Base-by-base conservation (phyloP, 768 basidiomycete genomes). In the Tricholoma terreum region DNA sequence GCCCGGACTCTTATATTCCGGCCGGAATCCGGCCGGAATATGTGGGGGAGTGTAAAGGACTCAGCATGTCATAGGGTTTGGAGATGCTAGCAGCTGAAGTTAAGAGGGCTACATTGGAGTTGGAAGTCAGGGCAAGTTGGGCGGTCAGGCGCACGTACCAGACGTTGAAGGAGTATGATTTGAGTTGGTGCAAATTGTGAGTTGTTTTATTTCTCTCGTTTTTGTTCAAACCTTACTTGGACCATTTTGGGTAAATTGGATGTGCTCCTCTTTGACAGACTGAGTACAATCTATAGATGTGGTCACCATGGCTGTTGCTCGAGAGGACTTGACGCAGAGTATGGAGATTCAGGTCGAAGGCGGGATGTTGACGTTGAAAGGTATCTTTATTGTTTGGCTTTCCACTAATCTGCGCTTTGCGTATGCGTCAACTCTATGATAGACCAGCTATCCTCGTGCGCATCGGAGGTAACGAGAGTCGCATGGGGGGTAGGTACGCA, bases 241-340 rank as follows among this genome's bases (percentile, higher is more conserved):
- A 83, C 12, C 4, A 40, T 34, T 55, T 33, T 56, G 84, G 85
- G 86, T 90, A 58, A 87, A 89, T 73, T 80, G 87, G 59, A 90
- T 90, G 88, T 90, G 87, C 73, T 82, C 82, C 6, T 88, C 84
- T 56, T 73, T 89, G 67, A 92, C 90, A 35, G 88, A 89, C 69
- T 93, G 96, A 87, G 93, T 95, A 54, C 86, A 92, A 63, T 92
- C 90, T 0, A 96, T 98, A 64, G 92, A 94, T 8, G 86, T 91
- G 42, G 93, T 94, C 6, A 96, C 91, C 3, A 92, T 89, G 2
- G 90, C 91, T 11, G 93, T 96, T 59, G 93, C 94, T 30, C 83
- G 84, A 49, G 94, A 94, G 33, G 93, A 98, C 68, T 77, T 94
- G 77, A 91, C 89, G 1, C 90, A 92, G 74, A 94, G 92, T 78